Conservation (phyloP, 1,139 yeast genomes). For the Kluyveromyces sp. region DNA sequence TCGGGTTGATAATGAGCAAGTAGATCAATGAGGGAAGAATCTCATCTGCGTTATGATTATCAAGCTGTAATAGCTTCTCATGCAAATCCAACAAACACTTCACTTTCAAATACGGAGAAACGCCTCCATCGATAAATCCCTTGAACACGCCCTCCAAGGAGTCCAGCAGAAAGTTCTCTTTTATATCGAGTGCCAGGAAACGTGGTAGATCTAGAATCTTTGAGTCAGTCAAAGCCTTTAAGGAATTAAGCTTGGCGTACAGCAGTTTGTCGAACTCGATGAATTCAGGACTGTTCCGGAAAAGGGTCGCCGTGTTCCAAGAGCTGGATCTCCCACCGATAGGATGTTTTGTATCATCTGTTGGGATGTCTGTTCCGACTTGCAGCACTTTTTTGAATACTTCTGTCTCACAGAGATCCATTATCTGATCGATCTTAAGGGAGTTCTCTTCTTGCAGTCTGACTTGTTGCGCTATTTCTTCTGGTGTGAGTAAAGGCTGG, state of each 20-base stretch:
- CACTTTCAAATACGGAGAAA: constrained; percentile 29
- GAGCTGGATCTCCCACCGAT: constrained; percentile 9
- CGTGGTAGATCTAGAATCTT: constrained; percentile 21
- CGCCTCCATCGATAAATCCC: constrained; percentile 17
- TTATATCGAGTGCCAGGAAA: constrained; percentile 19
- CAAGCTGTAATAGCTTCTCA: constrained; percentile 21
- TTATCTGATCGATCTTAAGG: constrained; percentile 25
- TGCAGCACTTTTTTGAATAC: constrained; percentile 25
- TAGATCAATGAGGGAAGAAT: constrained; percentile 50
- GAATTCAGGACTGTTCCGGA: constrained; percentile 29
- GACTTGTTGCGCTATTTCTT: constrained; percentile 25
- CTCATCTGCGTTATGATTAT: constrained; percentile 36
- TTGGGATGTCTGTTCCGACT: constrained; percentile 29
- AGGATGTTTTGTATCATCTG: constrained; percentile 14
- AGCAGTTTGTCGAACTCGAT: constrained; percentile 25
- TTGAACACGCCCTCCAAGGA: constrained; percentile 14
- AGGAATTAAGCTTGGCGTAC: constrained; percentile 19
- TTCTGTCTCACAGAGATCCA: constrained; percentile 28
- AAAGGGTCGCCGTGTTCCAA: constrained; percentile 12
- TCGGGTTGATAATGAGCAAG: constrained; percentile 40
- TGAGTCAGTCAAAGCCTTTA: constrained; percentile 17
- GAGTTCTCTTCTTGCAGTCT: constrained; percentile 22
- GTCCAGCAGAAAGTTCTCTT: constrained; percentile 9
- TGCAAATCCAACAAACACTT: constrained; percentile 23
- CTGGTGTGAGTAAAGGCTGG: constrained; percentile 27